Percentiles rank a stretch among this genome's conserved stretches.
phyloP scores from a whole-genome alignment of 805 yeast genomes.

The Suhomyces pyralidae region DNA sequence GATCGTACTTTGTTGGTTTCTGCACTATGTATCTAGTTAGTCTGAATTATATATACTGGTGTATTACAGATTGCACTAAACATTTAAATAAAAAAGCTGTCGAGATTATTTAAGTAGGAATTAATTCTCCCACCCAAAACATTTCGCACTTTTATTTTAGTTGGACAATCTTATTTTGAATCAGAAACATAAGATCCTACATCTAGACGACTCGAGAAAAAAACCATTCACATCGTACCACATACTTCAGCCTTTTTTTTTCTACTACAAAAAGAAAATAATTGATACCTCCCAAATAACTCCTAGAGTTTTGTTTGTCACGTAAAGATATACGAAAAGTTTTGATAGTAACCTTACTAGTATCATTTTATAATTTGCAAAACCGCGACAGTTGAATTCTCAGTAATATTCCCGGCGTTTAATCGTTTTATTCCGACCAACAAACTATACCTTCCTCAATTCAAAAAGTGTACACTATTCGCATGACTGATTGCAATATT shows the following conservation, averaged over 20 bases:
- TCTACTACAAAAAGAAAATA: background rate
- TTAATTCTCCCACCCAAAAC: background rate
- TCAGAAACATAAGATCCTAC: background rate
- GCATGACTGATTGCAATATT: background rate
- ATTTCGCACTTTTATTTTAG: background rate
- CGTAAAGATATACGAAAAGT: background rate
- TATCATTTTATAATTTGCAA: background rate
- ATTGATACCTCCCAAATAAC: background rate
- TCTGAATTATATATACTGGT: conserved; percentile 2
- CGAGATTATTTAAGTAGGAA: background rate
- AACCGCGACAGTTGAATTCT: background rate
- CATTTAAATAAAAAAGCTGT: background rate
- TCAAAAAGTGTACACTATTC: background rate
- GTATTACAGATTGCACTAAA: background rate
- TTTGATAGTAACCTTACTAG: background rate
- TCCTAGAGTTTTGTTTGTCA: background rate
- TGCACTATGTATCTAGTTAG: background rate
- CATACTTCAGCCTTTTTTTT: background rate
- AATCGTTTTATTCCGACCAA: background rate
- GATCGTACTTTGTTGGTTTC: background rate
- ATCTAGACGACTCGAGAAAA: background rate
- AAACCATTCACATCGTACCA: background rate
- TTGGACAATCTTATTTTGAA: background rate
- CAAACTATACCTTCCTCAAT: background rate
- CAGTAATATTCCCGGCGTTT: background rate